Base-by-base conservation (phyloP, 805 yeast species). In the Hanseniaspora thailandica region DNA sequence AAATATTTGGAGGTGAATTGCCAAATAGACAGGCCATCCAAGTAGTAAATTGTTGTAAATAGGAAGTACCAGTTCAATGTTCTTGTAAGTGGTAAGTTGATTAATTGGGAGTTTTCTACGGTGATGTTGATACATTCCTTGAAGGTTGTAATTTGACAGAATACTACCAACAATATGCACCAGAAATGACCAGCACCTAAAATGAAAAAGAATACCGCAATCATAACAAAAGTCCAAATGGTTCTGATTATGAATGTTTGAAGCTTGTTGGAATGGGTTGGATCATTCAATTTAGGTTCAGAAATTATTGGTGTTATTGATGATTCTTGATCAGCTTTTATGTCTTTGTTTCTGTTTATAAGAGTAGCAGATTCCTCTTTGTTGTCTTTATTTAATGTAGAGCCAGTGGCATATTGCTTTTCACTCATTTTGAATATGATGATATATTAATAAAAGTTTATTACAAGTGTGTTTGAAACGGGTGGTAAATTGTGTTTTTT, bases 171-270 rank as follows among this genome's bases (percentile, higher is more conserved):
- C 5, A 77, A 66, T 55, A 89, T 84, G 51, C 88, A 77, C 73
- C 88, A 81, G 52, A 84, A 70, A 64, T 89, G 97, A 40, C 98
- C 98, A 9, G 89, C 77, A 28, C 85, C 81, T 46, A 89, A 70
- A 25, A 84, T 74, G 36, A 76, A 68, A 56, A 86, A 78, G 67
- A 88, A 84, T 5, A 79, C 80, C 17, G 73, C 67, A 56, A 93
- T 82, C 97, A 93, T 89, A 17, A 93, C 87, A 61, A 93, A 67
- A 0, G 97, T 85, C 97, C 97, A 93, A 46, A 85, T 72, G 3
- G 97, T 82, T 60, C 98, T 79, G 25, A 88, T 86, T 45, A 88
- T 65, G 62, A 93, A 88, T 41, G 89, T 84, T 69, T 82, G 89
- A 59, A 47, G 20, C 34, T 54, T 54, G 26, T 54, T 54, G 30